Base-by-base conservation (phyloP, 495 filamentous ascomycete species). In the Penicillium goetzii region DNA sequence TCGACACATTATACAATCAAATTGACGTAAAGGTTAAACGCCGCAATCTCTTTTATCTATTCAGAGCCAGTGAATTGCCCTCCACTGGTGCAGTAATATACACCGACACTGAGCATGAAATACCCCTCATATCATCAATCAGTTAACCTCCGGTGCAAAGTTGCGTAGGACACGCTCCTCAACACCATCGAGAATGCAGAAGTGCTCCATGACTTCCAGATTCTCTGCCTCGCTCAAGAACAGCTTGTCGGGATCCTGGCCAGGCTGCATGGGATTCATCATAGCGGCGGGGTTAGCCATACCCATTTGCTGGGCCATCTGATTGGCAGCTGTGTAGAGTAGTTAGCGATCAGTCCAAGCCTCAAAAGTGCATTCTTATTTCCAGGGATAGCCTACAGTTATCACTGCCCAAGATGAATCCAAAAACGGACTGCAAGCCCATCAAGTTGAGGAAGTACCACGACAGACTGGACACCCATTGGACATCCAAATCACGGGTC, bases 361-460 rank as follows among this genome's bases (percentile, higher is more conserved):
- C 1, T 14, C 14, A 40, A 10, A 38, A 23, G 9, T 19, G 25
- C 4, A 5, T n/a, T 11, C n/a, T 33, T 17, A 38, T 4, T 36
- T 2, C 1, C 23, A 43, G 21, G 15, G 21, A 50, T 23, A 41
- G 68, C 88, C 76, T 80, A 97, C 93, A 86, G 72, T 99, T 99
- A 66, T 98, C 94, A 74, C 90, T 94, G 14, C 95, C 95, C 23
- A 99, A 85, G 51, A 99, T 87, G 74, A 97, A 98, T 65, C 92
- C 97, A 78, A 97, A 99, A n/a, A 98, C 93, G 53, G 93, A 90
- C 74, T 97, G 94, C 56, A 99, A 83, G 40, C 95, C 95, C 74
- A 99, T 97, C 64, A 98, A 86, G 68, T 95, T 97, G 55, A 99
- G 80, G 73, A 99, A 98, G 79, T 99, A 99, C 94, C 93, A 98